phyloP scores from a whole-genome alignment of 2,329 filamentous ascomycete genomes.

The Verticillium tricorpus region DNA sequence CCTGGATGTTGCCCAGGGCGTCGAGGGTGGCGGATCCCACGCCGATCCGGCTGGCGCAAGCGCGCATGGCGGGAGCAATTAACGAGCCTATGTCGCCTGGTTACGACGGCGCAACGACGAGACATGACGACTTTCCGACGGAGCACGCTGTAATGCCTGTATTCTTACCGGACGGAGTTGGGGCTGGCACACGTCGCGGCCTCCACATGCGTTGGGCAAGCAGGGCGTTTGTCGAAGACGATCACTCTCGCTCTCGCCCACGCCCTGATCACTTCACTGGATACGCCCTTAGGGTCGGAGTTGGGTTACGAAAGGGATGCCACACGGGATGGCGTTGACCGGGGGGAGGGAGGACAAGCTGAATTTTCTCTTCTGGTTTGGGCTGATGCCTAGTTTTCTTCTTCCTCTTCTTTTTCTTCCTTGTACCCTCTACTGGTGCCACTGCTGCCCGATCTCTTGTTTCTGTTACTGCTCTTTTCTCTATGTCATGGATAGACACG shows the following conservation, averaged over 20 bases:
- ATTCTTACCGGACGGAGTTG: neutral
- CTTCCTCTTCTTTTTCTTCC: neutral
- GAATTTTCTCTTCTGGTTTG: neutral
- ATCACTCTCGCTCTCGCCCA: neutral
- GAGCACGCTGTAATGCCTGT: neutral
- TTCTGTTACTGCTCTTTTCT: neutral
- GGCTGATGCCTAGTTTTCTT: neutral
- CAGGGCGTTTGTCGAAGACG: neutral
- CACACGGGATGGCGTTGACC: neutral
- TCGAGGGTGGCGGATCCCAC: constrained; percentile 24
- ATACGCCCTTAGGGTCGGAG: neutral
- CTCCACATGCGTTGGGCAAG: neutral
- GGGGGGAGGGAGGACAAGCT: constrained; percentile 1
- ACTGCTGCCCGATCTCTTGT: neutral
- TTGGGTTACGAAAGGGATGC: constrained; percentile 2
- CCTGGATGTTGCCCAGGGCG: constrained; percentile 40
- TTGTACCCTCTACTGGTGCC: neutral
- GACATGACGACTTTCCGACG: neutral
- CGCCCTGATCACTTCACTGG: neutral
- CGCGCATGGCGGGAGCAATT: neutral
- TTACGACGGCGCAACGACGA: neutral
- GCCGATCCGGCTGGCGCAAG: neutral
- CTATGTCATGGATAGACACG: neutral
- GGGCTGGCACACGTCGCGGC: neutral
- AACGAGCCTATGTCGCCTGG: neutral